These are phyloP conservation scores for Epithemia pelagica DNA, from an alignment of 108 stramenopile genomes.

Conservation along the genomic window DNA sequence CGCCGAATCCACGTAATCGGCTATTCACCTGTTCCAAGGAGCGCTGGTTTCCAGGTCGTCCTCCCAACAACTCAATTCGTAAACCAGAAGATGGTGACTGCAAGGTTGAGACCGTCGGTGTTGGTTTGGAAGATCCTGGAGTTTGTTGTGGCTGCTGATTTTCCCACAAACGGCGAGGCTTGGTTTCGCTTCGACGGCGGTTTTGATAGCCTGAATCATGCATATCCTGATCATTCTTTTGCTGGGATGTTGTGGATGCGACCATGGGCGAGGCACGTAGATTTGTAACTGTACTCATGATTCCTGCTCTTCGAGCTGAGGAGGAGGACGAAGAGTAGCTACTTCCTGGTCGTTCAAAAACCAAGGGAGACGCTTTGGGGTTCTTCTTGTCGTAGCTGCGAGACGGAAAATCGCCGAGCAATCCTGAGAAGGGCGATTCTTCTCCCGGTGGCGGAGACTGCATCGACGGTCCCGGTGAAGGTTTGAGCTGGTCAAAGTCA, in stretches of 20 bases:
- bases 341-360: background rate
- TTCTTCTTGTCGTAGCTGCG: background rate
- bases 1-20: no score
- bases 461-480: background rate
- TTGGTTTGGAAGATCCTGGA: background rate
- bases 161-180: background rate
- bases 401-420: background rate
- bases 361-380: background rate
- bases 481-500: background rate
- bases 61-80: background rate
- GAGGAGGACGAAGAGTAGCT: background rate
- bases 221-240: background rate
- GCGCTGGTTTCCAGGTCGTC: background rate
- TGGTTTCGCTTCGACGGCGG: background rate
- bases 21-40: background rate
- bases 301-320: background rate
- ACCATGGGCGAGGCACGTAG: background rate
- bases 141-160: background rate
- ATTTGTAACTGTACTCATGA: background rate
- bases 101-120: background rate
- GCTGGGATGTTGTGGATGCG: background rate
- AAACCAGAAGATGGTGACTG: background rate
- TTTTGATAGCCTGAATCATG: background rate
- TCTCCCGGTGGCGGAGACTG: background rate
- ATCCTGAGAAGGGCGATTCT: background rate